phyloP scores from a whole-genome alignment of 108 stramenopile genomes.

The Discostella pseudostelligera region DNA sequence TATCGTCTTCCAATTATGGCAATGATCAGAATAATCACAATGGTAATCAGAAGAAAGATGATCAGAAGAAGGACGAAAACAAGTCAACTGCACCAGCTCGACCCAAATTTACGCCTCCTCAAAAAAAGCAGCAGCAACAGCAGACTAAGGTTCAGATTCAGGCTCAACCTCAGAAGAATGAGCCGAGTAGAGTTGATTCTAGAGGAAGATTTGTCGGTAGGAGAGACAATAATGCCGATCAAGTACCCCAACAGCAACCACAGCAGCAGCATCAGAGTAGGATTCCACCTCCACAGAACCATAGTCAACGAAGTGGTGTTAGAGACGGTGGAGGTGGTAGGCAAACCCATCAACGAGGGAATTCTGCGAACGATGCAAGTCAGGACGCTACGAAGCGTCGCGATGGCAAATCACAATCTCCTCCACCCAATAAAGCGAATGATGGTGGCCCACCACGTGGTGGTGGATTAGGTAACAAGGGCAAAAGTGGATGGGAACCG shows the following conservation, averaged over 20 bases:
- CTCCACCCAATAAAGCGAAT: neutral
- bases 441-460: slow-evolving; percentile 9
- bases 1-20: neutral
- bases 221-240: slow-evolving; percentile 3
- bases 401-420: slow-evolving; percentile 8
- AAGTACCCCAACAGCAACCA: neutral
- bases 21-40: neutral
- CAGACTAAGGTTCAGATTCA: too few relatives aligned
- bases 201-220: slow-evolving; percentile 1
- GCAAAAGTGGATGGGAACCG: slow-evolving; percentile 18
- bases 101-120: slow-evolving; percentile 23
- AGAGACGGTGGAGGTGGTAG: slow-evolving; percentile 15
- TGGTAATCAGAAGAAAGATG: slow-evolving; percentile 6
- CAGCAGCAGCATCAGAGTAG: neutral
- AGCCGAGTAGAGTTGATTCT: neutral
- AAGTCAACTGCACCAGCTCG: slow-evolving; percentile 3
- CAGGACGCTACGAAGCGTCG: too few relatives aligned
- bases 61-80: neutral
- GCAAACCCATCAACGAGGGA: neutral
- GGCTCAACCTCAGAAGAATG: slow-evolving; percentile 1
- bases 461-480: neutral
- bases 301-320: slow-evolving; percentile 12
- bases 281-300: slow-evolving; percentile 3
- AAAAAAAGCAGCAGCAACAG: slow-evolving; percentile 13
- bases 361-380: neutral